Evolutionary conservation across 495 filamentous ascomycete genomes (phyloP).

Genomic region (Penicillium taxi): DNA sequence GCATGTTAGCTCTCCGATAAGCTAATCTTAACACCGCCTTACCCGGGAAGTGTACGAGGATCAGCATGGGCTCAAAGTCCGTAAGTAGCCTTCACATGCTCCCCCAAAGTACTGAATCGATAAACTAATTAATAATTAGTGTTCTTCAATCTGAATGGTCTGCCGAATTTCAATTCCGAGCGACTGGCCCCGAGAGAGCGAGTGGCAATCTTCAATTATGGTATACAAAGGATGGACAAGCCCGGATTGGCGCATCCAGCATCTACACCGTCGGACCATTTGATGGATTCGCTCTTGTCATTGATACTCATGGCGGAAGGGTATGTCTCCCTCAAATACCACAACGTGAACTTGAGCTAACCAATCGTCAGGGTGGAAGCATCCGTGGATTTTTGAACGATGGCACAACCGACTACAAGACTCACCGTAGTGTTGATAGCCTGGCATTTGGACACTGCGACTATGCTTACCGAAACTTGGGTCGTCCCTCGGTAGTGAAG

Average conservation of each 20-base stretch:
- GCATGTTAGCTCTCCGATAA: constrained; percentile 68
- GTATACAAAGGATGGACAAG: constrained; percentile 68
- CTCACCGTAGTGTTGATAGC: constrained; percentile 68
- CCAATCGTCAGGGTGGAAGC: constrained; percentile 53
- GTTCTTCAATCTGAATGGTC: constrained; percentile 58
- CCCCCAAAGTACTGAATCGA: neutral
- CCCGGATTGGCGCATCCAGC: constrained; percentile 57
- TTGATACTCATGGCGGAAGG: constrained; percentile 81
- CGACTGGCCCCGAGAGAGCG: constrained; percentile 73
- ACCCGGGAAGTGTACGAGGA: constrained; percentile 77
- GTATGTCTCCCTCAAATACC: constrained; percentile 23
- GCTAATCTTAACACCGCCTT: constrained; percentile 81
- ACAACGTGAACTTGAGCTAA: constrained; percentile 6
- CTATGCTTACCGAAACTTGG: constrained; percentile 85
- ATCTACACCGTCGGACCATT: constrained; percentile 76
- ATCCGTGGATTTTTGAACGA: constrained; percentile 92
- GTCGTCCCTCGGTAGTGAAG: constrained; percentile 68
- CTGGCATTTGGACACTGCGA: constrained; percentile 91
- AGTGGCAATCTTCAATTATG: constrained; percentile 90
- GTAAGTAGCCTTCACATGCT: constrained; percentile 30
- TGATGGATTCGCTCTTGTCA: constrained; percentile 77
- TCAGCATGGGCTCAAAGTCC: constrained; percentile 69
- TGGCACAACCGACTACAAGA: constrained; percentile 71
- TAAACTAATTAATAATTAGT: constrained; percentile 20
- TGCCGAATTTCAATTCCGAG: constrained; percentile 79